phyloP scores from a whole-genome alignment of 2,329 filamentous ascomycete species.

The Ophiosphaerella narmari region DNA sequence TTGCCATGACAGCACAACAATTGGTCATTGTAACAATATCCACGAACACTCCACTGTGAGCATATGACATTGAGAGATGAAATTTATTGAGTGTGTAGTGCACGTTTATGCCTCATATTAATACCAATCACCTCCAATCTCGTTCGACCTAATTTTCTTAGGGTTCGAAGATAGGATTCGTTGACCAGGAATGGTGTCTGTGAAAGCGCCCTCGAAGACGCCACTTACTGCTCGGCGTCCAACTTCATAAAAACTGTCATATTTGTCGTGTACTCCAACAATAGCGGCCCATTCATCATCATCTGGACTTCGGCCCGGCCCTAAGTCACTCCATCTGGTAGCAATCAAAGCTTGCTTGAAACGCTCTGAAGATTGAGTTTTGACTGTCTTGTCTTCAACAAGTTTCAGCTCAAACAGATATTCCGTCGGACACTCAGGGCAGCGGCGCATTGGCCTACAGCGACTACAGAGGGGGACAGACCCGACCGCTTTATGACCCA shows the following conservation, averaged over 20 bases:
- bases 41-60: too few relatives aligned
- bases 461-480: constrained; percentile 59
- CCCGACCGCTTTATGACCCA: constrained; percentile 44
- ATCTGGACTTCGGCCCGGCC: constrained; percentile 55
- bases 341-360: constrained; percentile 66
- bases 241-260: constrained; percentile 59
- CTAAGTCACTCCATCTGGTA: constrained; percentile 66
- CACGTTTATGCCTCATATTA: constrained; percentile 27
- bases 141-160: constrained; percentile 57
- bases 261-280: constrained; percentile 47
- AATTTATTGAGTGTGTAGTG: too few relatives aligned
- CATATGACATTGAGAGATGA: too few relatives aligned
- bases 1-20: too few relatives aligned
- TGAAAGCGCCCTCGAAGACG: constrained; percentile 62
- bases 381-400: constrained; percentile 56
- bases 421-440: constrained; percentile 65
- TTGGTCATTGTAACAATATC: too few relatives aligned
- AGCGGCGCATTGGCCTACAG: constrained; percentile 64
- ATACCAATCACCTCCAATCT: constrained; percentile 64
- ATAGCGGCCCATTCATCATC: constrained; percentile 60
- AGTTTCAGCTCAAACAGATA: constrained; percentile 66
- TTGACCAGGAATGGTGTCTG: constrained; percentile 61
- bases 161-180: constrained; percentile 64
- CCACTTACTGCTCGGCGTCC: constrained; percentile 62
- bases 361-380: constrained; percentile 45